These are phyloP conservation scores for Hymenoscyphus infarciens DNA, from an alignment of 2,329 filamentous ascomycete genomes.

Conservation along the genomic window DNA sequence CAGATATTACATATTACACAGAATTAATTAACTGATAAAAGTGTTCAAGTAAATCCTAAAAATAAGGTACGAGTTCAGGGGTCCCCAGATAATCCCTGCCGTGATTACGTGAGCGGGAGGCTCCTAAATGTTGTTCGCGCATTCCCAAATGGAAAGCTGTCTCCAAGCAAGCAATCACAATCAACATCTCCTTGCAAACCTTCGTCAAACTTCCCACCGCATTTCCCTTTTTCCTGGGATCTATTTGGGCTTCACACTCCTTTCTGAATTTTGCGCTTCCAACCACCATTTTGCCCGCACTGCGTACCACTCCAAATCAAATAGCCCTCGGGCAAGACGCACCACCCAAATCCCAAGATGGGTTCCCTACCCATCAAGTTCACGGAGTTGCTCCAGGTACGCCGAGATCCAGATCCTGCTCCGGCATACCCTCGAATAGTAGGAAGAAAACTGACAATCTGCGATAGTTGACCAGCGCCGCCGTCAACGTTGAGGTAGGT, in stretches of 20 bases:
- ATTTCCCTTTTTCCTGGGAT: slow-evolving; percentile 24
- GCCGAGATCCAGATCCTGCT: slow-evolving; percentile 81
- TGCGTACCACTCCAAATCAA: slow-evolving; percentile 27
- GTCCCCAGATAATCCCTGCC: not conserved
- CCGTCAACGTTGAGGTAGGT: slow-evolving; percentile 53
- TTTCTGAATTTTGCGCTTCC: slow-evolving; percentile 16
- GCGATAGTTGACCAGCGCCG: slow-evolving; percentile 48
- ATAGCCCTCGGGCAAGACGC: slow-evolving; percentile 29
- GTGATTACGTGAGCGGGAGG: not conserved
- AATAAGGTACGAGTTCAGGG: not conserved
- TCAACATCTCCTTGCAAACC: slow-evolving; percentile 14
- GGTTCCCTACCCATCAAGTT: slow-evolving; percentile 80
- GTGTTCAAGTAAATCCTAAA: no score
- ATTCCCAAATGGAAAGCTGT: slow-evolving; percentile 15
- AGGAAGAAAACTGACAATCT: slow-evolving; percentile 37
- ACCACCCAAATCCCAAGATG: slow-evolving; percentile 39
- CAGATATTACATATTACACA: no score
- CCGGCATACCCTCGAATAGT: slow-evolving; percentile 60
- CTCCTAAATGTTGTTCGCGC: not conserved
- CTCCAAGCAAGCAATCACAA: slow-evolving; percentile 16
- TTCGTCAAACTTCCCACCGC: slow-evolving; percentile 9
- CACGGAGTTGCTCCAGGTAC: slow-evolving; percentile 82
- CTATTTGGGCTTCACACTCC: slow-evolving; percentile 24
- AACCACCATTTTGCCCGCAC: slow-evolving; percentile 24
- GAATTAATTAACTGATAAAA: no score